Evolutionary conservation across 805 yeast species (phyloP).

Genomic region (Saccharomyces kudriavzevii): DNA sequence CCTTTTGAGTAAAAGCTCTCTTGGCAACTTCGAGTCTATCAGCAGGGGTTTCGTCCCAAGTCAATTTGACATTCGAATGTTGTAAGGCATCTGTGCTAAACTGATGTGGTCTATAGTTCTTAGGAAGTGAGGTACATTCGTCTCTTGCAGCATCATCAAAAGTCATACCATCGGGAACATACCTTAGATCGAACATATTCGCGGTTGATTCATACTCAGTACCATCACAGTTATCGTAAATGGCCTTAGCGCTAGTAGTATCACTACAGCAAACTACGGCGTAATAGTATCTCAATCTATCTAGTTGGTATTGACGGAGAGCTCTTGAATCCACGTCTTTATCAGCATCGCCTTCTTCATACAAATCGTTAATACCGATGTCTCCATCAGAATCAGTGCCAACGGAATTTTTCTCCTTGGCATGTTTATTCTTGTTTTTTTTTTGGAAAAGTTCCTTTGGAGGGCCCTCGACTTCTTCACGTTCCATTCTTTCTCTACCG

Average conservation of each 20-base stretch:
- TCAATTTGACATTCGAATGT: slow-evolving; percentile 89
- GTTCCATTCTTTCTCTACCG: slow-evolving; percentile 85
- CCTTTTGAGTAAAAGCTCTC: slow-evolving; percentile 79
- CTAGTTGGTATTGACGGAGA: slow-evolving; percentile 83
- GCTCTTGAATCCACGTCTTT: slow-evolving; percentile 78
- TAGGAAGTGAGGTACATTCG: slow-evolving; percentile 60
- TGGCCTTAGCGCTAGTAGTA: slow-evolving; percentile 57
- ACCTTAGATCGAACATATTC: slow-evolving; percentile 84
- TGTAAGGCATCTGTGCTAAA: slow-evolving; percentile 94
- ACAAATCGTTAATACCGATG: slow-evolving; percentile 58
- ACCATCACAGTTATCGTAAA: slow-evolving; percentile 86
- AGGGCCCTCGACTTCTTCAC: slow-evolving; percentile 88
- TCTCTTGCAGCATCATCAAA: slow-evolving; percentile 77
- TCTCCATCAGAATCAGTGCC: slow-evolving; percentile 45
- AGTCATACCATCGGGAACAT: slow-evolving; percentile 86
- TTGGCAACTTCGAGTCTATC: slow-evolving; percentile 72
- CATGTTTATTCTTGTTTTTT: slow-evolving; percentile 31
- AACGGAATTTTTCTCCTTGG: slow-evolving; percentile 30
- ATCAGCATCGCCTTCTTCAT: slow-evolving; percentile 74
- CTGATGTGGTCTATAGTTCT: slow-evolving; percentile 64
- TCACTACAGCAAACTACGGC: slow-evolving; percentile 84
- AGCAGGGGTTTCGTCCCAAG: slow-evolving; percentile 98
- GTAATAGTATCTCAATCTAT: slow-evolving; percentile 84
- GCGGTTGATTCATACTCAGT: slow-evolving; percentile 95
- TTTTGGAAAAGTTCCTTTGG: slow-evolving; percentile 70